Percentiles rank a stretch among this genome's conserved stretches.
phyloP scores from a whole-genome alignment of 2,329 filamentous ascomycete genomes.

The Epichloe baconii region DNA sequence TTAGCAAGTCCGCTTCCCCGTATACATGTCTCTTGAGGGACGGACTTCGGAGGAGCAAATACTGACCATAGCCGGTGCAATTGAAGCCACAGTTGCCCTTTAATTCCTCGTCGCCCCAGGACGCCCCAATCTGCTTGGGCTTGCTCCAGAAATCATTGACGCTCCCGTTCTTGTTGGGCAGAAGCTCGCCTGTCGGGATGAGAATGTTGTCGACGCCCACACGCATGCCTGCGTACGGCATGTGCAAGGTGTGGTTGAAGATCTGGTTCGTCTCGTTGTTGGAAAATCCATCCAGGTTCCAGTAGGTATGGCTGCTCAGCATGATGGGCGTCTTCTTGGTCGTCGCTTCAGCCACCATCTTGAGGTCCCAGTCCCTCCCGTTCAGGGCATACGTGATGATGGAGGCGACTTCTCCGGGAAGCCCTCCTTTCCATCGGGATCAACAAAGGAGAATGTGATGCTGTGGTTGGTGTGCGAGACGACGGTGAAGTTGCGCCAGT shows the following conservation, averaged over 20 bases:
- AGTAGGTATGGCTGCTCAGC: slow-evolving; percentile 64
- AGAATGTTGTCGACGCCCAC: slow-evolving; percentile 57
- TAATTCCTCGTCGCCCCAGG: slow-evolving; percentile 49
- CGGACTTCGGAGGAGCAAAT: not conserved
- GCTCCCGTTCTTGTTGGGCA: slow-evolving; percentile 51
- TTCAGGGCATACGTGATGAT: slow-evolving; percentile 62
- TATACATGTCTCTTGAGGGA: not conserved
- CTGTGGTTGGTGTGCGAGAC: slow-evolving; percentile 51
- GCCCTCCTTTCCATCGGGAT: slow-evolving; percentile 59
- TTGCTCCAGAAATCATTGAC: slow-evolving; percentile 74
- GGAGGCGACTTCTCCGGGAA: slow-evolving; percentile 65
- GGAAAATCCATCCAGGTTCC: slow-evolving; percentile 70
- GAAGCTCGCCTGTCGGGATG: slow-evolving; percentile 63
- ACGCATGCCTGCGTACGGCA: slow-evolving; percentile 61
- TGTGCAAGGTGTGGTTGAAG: slow-evolving; percentile 58
- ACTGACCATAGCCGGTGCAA: slow-evolving; percentile 73
- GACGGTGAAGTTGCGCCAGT: slow-evolving; percentile 66
- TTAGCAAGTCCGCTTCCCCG: not conserved
- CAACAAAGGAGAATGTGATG: slow-evolving; percentile 64
- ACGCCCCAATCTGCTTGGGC: slow-evolving; percentile 66
- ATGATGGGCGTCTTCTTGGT: slow-evolving; percentile 73
- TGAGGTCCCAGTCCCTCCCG: slow-evolving; percentile 56
- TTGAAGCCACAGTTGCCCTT: slow-evolving; percentile 63
- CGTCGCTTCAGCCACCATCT: slow-evolving; percentile 56
- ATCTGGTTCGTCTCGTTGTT: slow-evolving; percentile 54